Evolutionary conservation across 306 rosid genomes (phyloP).

Genomic region (Glycyrrhiza uralensis): DNA sequence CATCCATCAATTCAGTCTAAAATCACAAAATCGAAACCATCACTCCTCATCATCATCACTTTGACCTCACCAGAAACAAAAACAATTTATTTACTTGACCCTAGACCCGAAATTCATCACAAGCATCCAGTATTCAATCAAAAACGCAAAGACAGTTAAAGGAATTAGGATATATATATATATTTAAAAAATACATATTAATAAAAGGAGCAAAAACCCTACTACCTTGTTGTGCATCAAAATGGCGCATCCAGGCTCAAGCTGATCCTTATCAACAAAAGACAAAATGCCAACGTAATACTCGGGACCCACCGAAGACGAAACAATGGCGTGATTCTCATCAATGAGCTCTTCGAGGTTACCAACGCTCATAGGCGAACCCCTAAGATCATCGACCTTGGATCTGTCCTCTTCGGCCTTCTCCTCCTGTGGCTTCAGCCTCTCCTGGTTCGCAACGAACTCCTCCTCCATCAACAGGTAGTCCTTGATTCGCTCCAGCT

Average conservation of each 20-base stretch:
- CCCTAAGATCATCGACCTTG: slow-evolving; percentile 94
- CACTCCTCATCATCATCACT: no score
- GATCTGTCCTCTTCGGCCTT: slow-evolving; percentile 98
- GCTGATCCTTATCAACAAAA: slow-evolving; percentile 93
- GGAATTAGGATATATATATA: neutral
- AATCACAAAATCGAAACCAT: neutral
- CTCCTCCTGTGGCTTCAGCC: slow-evolving; percentile 95
- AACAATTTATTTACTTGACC: neutral
- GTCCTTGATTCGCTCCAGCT: slow-evolving; percentile 91
- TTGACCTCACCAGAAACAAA: neutral
- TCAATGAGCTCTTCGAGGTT: slow-evolving; percentile 90
- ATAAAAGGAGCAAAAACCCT: slow-evolving; percentile 2
- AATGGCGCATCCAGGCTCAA: slow-evolving; percentile 96
- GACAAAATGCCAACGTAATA: slow-evolving; percentile 91
- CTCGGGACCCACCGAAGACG: slow-evolving; percentile 96
- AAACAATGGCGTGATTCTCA: slow-evolving; percentile 95
- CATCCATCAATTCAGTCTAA: neutral
- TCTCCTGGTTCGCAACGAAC: slow-evolving; percentile 88
- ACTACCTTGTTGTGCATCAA: slow-evolving; percentile 98
- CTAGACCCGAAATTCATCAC: neutral
- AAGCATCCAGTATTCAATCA: neutral
- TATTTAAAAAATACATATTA: neutral
- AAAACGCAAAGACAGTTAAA: neutral
- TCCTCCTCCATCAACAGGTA: slow-evolving; percentile 94
- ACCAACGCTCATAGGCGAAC: slow-evolving; percentile 98